Evolutionary conservation across 2,329 filamentous ascomycete genomes (phyloP), one percentile per base, ranked within the genome.

Genomic region (Ophiocordyceps australis): DNA sequence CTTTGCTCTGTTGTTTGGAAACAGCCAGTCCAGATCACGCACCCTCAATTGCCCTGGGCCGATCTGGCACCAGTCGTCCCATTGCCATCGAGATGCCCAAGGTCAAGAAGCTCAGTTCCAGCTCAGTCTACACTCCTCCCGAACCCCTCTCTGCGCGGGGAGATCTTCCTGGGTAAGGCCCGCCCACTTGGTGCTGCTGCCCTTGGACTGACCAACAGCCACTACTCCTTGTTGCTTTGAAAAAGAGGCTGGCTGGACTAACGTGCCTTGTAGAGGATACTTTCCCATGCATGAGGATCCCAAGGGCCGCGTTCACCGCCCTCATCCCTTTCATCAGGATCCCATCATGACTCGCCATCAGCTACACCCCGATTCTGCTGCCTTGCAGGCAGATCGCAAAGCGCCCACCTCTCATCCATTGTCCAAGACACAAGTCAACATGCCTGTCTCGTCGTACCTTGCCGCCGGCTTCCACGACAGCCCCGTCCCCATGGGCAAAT

Each of bases 281-380:
- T 73, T 73, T 35, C 65, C 66, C 12, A 44, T 62, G 17, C 65
- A 71, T 45, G 66, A 71, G 42, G 62, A 71, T 26, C 57, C 61
- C 22, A 47, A 42, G 26, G 39, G 43, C 29, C 52, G 56, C 27
- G 40, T 64, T 12, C 55, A 58, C 31, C 55, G 52, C 23, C 51
- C 60, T 28, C 63, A 69, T 33, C 62, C 62, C 2, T 68, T 68
- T 35, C 50, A 58, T 15, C 37, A 48, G 24, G 58, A 58, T 31
- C 35, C 43, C 28, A 47, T 47, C 5, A 50, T 54, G 36, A 45
- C 50, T 22, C 50, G 49, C 17, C 39, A 49, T 23, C 41, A 38
- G 24, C 39, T 44, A 23, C 47, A 50, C 20, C 39, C 45, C 20
- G 43, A 52, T 26, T 40, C 44, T 10, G 33, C 32, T 17, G 28